A percentile compares a stretch with the other conserved stretches of the same genome.
Evolutionary conservation across 2,329 filamentous ascomycete species (phyloP).

Genomic region (Macroventuria anomochaeta): DNA sequence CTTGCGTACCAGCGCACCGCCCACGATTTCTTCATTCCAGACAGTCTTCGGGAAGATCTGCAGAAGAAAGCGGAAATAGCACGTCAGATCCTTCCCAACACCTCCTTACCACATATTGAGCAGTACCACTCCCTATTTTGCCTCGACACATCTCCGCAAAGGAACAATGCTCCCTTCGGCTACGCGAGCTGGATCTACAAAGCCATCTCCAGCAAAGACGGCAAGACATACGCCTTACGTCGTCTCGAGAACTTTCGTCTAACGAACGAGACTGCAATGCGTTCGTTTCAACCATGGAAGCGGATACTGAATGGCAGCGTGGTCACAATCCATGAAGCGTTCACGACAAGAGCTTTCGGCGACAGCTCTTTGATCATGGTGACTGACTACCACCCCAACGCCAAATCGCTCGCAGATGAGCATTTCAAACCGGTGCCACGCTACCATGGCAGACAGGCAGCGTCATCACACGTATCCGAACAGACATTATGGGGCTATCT

Average conservation of each 20-base stretch:
- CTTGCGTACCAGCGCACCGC: conserved; percentile 83
- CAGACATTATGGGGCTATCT: conserved; percentile 88
- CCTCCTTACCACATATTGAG: conserved; percentile 78
- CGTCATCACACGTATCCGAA: conserved; percentile 62
- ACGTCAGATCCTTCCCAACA: conserved; percentile 81
- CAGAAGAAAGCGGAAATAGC: conserved; percentile 88
- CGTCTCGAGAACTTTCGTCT: conserved; percentile 88
- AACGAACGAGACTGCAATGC: conserved; percentile 87
- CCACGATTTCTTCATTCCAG: conserved; percentile 91
- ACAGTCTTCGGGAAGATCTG: conserved; percentile 84
- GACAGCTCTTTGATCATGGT: conserved; percentile 95
- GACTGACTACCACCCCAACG: conserved; percentile 89
- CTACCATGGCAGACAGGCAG: conserved; percentile 47
- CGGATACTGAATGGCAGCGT: conserved; percentile 80
- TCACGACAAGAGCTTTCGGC: conserved; percentile 90
- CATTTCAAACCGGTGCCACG: conserved; percentile 63
- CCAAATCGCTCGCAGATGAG: conserved; percentile 86
- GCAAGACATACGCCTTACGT: conserved; percentile 84
- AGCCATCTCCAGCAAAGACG: conserved; percentile 86
- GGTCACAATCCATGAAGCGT: conserved; percentile 87
- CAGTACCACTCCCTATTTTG: conserved; percentile 93
- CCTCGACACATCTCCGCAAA: conserved; percentile 80
- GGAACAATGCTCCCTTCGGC: conserved; percentile 79
- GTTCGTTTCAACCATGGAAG: conserved; percentile 87
- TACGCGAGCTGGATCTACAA: conserved; percentile 96